Base-by-base conservation (phyloP, 495 filamentous ascomycete species). In the Articulospora tetracladia region DNA sequence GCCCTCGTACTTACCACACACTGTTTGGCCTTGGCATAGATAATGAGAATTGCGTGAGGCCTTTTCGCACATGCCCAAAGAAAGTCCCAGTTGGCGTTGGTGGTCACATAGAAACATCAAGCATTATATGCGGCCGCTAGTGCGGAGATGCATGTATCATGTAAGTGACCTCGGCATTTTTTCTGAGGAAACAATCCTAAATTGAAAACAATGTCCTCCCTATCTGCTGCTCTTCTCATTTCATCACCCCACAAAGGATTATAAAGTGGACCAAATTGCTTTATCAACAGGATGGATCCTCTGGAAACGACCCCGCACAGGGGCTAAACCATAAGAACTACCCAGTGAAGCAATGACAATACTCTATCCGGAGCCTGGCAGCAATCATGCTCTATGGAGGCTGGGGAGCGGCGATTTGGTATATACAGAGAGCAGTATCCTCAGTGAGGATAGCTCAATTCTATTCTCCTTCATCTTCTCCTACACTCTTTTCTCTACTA, bases 191-290 rank as follows among this genome's bases (percentile, higher is more conserved):
- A 41, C 20, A 48, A 24, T 19, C 20, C 20, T 15, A 17, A 51
- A 28, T 46, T 32, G 41, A 32, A 58, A 60, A 60, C 58, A 32
- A 2, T 20, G 12, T 19, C 22, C 57, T 48, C 55, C 58, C 46
- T 60, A 60, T 54, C 49, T 55, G 27, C 27, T 36, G 28, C 53
- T 15, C 4, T 20, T 24, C 8, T 27, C 22, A 50, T 50, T 50
- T 24, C 12, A 41, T 30, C 15, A 24, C 30, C 28, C 19, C 53
- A 55, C 22, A 55, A 17, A 55, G 28, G 53, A 55, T 39, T 30
- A 36, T 28, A 55, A 2, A 4, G 27, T 41, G 53, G 53, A 23
- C 30, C 20, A 3, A 50, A n/a, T 50, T 26, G 47, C 7, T 7
- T 25, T 22, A 25, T 25, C 23, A 6, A 8, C 17, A 3, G 30